phyloP scores from a whole-genome alignment of 2,329 filamentous ascomycete species.

The Huntiella savannae region DNA sequence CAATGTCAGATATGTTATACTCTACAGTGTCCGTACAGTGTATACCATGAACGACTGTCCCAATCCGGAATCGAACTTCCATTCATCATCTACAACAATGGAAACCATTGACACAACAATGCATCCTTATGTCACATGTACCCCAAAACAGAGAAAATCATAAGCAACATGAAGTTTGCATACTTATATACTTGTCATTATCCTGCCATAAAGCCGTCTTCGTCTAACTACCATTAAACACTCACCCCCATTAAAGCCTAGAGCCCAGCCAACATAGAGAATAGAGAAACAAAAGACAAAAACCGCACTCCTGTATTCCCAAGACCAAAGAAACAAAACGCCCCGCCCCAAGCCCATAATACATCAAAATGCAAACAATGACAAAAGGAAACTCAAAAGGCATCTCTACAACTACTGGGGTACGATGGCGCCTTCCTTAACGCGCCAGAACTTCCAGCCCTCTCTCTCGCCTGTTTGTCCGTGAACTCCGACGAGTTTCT shows the following conservation, averaged over 20 bases:
- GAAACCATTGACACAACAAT: no score
- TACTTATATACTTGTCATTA: conserved; percentile 9
- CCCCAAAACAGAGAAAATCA: background rate
- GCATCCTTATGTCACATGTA: no score
- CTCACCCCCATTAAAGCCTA: no score
- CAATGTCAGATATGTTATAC: no score
- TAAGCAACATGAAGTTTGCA: background rate
- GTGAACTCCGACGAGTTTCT: conserved; percentile 66
- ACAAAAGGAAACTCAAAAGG: conserved; percentile 1
- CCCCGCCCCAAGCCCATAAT: background rate
- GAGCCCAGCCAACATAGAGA: background rate
- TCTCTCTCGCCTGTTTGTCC: conserved; percentile 48
- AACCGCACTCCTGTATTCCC: background rate
- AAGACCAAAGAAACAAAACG: background rate
- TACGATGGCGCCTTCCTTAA: conserved; percentile 19
- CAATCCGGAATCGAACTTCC: no score
- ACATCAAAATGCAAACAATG: background rate
- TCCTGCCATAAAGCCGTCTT: conserved; percentile 5
- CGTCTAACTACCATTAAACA: conserved; percentile 6
- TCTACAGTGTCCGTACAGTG: no score
- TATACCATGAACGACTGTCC: no score
- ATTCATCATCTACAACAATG: no score
- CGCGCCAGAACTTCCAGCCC: conserved; percentile 76
- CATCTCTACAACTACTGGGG: conserved; percentile 1
- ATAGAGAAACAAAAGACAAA: background rate